Base-by-base conservation (phyloP, 129 eudicot genomes). In the Calendula officinalis region DNA sequence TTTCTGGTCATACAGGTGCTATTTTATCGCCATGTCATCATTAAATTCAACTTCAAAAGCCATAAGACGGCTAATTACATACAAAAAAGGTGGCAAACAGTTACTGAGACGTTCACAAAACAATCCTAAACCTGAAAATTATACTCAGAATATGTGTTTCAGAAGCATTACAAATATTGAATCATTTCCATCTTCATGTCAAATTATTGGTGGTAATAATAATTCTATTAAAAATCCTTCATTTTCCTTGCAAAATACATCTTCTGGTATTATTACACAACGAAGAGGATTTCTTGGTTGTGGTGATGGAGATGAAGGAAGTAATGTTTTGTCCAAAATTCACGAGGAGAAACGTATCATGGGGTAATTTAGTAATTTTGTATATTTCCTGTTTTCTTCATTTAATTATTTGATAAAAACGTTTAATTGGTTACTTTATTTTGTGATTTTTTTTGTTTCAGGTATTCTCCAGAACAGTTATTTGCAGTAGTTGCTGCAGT, bases 401-500 rank as follows among this genome's bases (percentile, higher is more conserved):
- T 27, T 45, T 35, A 3, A 5, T 38, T 16, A n/a, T n/a, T n/a
- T n/a, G n/a, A n/a, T n/a, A n/a, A n/a, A 38, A 69, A 5, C 6
- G 6, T 40, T 60, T 71, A 49, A 39, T 50, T 60, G 55, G 27
- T 49, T 60, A 60, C 49, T 62, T 60, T 61, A 16, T 34, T 10
- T 13, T 27, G 15, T 10, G 6, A 40, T 44, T 33, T 42, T 54
- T 43, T 44, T 27, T 27, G 13, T 71, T 72, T 78, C 74, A 91
- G 98, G 45, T 92, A 88, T 72, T 83, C 96, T 16, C 98, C 95
- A 4, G 96, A 92, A 74, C 98, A 88, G 70, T 72, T 92, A 62
- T 88, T 55, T 82, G 85, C 89, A 66, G 98, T 92, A 66, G 96
- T 88, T 79, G 96, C 96, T 62, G 96, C 89, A 77, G 98, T 88